phyloP scores from a whole-genome alignment of 2,329 filamentous ascomycete genomes.

The Calonectria multiphialidica region DNA sequence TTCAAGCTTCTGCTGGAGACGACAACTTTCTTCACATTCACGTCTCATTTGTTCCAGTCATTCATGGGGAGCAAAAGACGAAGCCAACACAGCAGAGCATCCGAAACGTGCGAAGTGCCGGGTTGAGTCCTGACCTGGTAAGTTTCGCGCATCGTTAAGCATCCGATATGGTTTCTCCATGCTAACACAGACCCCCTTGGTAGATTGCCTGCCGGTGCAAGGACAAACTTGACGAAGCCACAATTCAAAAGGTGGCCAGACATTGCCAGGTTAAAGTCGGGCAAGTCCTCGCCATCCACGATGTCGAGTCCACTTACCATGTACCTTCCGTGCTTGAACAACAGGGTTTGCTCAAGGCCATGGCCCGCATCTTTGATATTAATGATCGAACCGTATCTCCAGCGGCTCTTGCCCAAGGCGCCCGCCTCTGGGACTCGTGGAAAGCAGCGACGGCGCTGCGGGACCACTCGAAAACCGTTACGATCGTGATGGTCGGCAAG shows the following conservation, averaged over 20 bases:
- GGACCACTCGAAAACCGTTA: slow-evolving; percentile 75
- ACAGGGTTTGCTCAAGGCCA: slow-evolving; percentile 77
- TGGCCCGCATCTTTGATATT: slow-evolving; percentile 57
- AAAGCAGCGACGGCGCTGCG: slow-evolving; percentile 76
- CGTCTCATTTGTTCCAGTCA: slow-evolving; percentile 87
- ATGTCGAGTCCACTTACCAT: slow-evolving; percentile 93
- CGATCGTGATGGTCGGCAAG: slow-evolving; percentile 92
- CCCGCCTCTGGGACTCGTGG: slow-evolving; percentile 82
- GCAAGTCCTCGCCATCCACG: slow-evolving; percentile 90
- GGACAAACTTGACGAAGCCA: slow-evolving; percentile 76
- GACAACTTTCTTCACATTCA: slow-evolving; percentile 90
- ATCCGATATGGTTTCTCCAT: not conserved
- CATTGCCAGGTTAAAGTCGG: slow-evolving; percentile 89
- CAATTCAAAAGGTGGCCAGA: slow-evolving; percentile 88
- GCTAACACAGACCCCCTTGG: not conserved
- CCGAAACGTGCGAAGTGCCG: slow-evolving; percentile 84
- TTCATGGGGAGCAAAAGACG: slow-evolving; percentile 84
- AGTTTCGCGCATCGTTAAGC: slow-evolving; percentile 27
- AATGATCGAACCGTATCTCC: slow-evolving; percentile 69
- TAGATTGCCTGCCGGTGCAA: slow-evolving; percentile 95
- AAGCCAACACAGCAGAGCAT: slow-evolving; percentile 97
- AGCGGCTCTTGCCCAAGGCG: slow-evolving; percentile 72
- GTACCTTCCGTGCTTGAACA: slow-evolving; percentile 92
- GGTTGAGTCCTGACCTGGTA: slow-evolving; percentile 78
- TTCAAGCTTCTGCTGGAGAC: slow-evolving; percentile 78